Conservation (phyloP, 148 eudicot genomes). For the Fagopyrum homotropicum region DNA sequence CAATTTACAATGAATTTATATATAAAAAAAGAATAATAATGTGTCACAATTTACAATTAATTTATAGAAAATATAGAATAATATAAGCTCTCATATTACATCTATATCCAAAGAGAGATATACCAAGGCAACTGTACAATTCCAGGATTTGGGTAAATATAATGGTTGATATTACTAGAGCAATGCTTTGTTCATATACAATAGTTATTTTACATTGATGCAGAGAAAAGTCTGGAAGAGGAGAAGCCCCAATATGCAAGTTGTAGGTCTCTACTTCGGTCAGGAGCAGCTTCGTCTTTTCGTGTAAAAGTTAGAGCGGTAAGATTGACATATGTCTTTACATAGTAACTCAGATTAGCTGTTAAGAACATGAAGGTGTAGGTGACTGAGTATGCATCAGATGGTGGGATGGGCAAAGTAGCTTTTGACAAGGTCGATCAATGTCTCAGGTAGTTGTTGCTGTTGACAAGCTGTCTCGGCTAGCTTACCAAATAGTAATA, state of each 20-base stretch:
- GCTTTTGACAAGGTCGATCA: conserved; percentile 73
- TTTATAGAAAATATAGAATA: too few species aligned
- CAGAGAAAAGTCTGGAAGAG: conserved; percentile 65
- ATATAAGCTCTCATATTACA: too few species aligned
- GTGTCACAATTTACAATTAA: too few species aligned
- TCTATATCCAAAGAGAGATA: too few species aligned
- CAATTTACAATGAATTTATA: too few species aligned
- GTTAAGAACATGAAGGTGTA: conserved; percentile 21
- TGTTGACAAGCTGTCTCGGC: too few species aligned
- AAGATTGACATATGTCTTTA: conserved; percentile 21
- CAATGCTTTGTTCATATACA: too few species aligned
- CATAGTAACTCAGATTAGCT: not conserved
- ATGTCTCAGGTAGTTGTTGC: conserved; percentile 52
- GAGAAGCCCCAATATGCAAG: conserved; percentile 69
- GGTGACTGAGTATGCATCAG: conserved; percentile 95
- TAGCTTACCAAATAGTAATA: too few species aligned
- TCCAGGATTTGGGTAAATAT: too few species aligned
- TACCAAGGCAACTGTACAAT: too few species aligned
- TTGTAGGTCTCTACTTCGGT: conserved; percentile 66
- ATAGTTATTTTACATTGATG: not conserved
- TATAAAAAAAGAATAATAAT: too few species aligned
- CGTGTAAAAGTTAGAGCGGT: conserved; percentile 91
- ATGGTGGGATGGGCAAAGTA: conserved; percentile 55
- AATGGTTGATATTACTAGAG: too few species aligned
- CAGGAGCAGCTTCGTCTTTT: conserved; percentile 93